Evolutionary conservation across 768 basidiomycete species (phyloP).

Genomic region (Tulasnella sp.): DNA sequence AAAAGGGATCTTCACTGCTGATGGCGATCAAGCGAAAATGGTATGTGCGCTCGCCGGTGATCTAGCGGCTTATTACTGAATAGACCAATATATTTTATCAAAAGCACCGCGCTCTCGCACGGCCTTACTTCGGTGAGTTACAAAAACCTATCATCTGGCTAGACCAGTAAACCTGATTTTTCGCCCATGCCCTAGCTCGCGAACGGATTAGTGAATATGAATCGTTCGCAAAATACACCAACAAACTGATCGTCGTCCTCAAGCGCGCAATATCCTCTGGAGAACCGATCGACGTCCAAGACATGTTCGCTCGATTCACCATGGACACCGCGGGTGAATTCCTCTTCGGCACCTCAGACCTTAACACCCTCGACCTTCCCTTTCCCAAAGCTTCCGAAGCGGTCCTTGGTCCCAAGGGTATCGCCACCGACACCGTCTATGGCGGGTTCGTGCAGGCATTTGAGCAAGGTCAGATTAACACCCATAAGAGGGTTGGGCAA

Average conservation of each 20-base stretch:
- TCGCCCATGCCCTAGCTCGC: slow-evolving; percentile 18
- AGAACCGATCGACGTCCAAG: slow-evolving; percentile 19
- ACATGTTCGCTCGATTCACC: slow-evolving; percentile 18
- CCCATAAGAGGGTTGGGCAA: background rate
- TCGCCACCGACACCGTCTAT: background rate
- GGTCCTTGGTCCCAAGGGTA: background rate
- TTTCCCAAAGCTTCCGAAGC: slow-evolving; percentile 2
- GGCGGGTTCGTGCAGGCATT: slow-evolving; percentile 15
- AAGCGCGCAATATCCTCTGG: slow-evolving; percentile 20
- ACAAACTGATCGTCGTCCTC: slow-evolving; percentile 15
- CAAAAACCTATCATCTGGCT: background rate
- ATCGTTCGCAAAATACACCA: slow-evolving; percentile 20
- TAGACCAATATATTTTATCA: background rate
- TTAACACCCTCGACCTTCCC: slow-evolving; percentile 15
- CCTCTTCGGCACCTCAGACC: slow-evolving; percentile 14
- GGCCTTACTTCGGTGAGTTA: slow-evolving; percentile 25
- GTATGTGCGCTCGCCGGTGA: slow-evolving; percentile 18
- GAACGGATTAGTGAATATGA: slow-evolving; percentile 17
- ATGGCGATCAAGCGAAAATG: slow-evolving; percentile 26
- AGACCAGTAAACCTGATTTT: slow-evolving; percentile 9
- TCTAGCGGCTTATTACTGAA: background rate
- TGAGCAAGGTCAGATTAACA: slow-evolving; percentile 7
- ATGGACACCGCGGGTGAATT: slow-evolving; percentile 18
- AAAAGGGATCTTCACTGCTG: slow-evolving; percentile 28
- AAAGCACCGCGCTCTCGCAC: slow-evolving; percentile 25